phyloP scores from a whole-genome alignment of 495 filamentous ascomycete genomes.

The Aspergillus hancockii region DNA sequence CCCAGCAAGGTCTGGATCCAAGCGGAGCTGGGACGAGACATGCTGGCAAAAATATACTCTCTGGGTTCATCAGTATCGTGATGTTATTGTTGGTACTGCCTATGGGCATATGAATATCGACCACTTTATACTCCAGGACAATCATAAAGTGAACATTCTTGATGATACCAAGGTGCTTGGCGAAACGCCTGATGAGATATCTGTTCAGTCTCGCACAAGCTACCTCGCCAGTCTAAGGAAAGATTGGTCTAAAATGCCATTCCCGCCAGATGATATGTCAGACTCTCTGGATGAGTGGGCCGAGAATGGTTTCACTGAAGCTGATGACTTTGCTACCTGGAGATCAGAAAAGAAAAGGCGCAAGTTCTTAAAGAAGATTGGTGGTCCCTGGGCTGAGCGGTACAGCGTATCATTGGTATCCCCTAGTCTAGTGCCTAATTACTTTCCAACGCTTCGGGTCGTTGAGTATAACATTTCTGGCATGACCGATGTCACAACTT shows the following conservation, averaged over 20 bases:
- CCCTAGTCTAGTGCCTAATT: constrained; percentile 90
- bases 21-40: constrained; percentile 85
- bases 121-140: constrained; percentile 94
- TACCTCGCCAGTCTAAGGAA: constrained; percentile 81
- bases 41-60: constrained; percentile 99
- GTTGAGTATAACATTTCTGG: constrained; percentile 93
- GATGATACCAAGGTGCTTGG: constrained; percentile 16
- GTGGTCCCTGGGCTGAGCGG: constrained; percentile 79
- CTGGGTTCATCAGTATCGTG: constrained; percentile 86
- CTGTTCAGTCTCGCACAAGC: constrained; percentile 62
- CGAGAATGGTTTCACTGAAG: constrained; percentile 10
- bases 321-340: constrained; percentile 7
- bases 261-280: constrained; percentile 41
- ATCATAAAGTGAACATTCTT: constrained; percentile 63
- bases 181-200: constrained; percentile 39
- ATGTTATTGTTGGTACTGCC: constrained; percentile 75
- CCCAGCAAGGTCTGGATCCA: constrained; percentile 78
- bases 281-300: constrained; percentile 13
- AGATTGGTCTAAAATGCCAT: constrained; percentile 73
- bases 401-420: constrained; percentile 78
- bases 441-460: constrained; percentile 83
- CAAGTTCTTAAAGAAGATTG: constrained; percentile 66
- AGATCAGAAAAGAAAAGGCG: constrained; percentile 43
- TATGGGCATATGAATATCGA: constrained; percentile 99
- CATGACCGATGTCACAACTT: constrained; percentile 54